Conservation (phyloP, 2,329 filamentous ascomycete genomes). For the Endothia cerciana region DNA sequence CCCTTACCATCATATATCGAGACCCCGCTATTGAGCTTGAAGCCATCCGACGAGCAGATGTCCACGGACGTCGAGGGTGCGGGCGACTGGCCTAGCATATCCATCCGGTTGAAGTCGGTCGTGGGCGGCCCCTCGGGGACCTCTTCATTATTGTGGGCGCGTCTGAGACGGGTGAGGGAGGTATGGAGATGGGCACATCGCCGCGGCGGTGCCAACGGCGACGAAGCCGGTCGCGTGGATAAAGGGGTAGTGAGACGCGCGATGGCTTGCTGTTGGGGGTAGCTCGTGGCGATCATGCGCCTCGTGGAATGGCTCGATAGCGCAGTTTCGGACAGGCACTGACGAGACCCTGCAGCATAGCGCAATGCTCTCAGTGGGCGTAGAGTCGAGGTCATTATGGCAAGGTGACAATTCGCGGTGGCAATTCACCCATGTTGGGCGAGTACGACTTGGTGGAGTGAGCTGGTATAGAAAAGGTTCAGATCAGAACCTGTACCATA, state of each 20-base stretch:
- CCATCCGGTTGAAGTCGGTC: constrained; percentile 72
- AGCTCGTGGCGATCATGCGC: constrained; percentile 27
- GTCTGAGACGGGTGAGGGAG: not conserved
- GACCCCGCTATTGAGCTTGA: constrained; percentile 81
- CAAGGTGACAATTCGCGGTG: not conserved
- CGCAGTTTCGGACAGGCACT: constrained; percentile 4
- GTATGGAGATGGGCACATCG: constrained; percentile 26
- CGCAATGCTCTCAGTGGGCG: constrained; percentile 16
- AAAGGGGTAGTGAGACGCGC: not conserved
- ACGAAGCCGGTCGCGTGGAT: not conserved
- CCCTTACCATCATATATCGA: constrained; percentile 71
- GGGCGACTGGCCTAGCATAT: constrained; percentile 78
- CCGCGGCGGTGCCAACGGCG: not conserved
- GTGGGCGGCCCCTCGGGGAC: constrained; percentile 41
- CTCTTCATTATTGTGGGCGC: constrained; percentile 35
- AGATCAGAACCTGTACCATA: constrained; percentile 15
- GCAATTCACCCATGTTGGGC: constrained; percentile 18
- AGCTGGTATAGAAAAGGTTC: constrained; percentile 2
- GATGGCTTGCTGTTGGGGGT: constrained; percentile 8
- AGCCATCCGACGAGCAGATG: constrained; percentile 80
- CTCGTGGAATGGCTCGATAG: constrained; percentile 15
- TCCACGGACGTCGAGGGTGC: constrained; percentile 83
- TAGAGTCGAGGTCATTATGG: constrained; percentile 22
- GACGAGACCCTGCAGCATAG: constrained; percentile 1
- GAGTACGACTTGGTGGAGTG: constrained; percentile 22